Evolutionary conservation across 176 grass and related monocot genomes (phyloP).

Genomic region (Panicum miliaceum): DNA sequence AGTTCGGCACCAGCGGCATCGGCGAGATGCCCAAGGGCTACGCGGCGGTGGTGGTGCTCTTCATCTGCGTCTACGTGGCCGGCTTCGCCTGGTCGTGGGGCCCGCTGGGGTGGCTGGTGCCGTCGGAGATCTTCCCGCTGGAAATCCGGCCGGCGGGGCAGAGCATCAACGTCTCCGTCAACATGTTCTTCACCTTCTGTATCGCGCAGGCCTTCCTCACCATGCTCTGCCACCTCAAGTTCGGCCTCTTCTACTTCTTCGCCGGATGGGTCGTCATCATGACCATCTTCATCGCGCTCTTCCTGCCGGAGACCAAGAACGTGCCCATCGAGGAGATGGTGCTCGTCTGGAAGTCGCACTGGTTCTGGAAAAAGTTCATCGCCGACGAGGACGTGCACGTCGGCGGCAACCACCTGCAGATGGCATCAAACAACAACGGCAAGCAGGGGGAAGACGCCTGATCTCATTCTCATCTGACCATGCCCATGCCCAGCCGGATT

Average conservation of each 20-base stretch:
- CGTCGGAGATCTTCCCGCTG: slow-evolving; percentile 96
- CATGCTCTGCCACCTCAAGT: slow-evolving; percentile 97
- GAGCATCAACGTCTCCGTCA: slow-evolving; percentile 95
- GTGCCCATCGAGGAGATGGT: slow-evolving; percentile 99
- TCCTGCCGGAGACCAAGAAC: slow-evolving; percentile 97
- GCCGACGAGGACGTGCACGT: slow-evolving; percentile 62
- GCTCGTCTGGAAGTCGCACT: slow-evolving; percentile 78
- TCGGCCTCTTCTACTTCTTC: slow-evolving; percentile 96
- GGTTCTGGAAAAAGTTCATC: slow-evolving; percentile 89
- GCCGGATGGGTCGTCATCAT: slow-evolving; percentile 86
- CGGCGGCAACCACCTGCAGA: slow-evolving; percentile 23
- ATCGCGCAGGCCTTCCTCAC: slow-evolving; percentile 86
- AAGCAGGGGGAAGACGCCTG: not conserved
- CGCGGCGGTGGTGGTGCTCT: slow-evolving; percentile 69
- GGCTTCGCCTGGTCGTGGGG: slow-evolving; percentile 99
- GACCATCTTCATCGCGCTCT: slow-evolving; percentile 83
- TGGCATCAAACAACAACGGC: not conserved
- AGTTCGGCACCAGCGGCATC: slow-evolving; percentile 55
- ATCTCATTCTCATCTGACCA: too few relatives aligned
- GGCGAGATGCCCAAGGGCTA: slow-evolving; percentile 59
- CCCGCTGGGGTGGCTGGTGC: slow-evolving; percentile 91
- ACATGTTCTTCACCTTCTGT: slow-evolving; percentile 98
- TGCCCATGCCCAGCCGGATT: too few relatives aligned
- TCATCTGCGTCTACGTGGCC: slow-evolving; percentile 93
- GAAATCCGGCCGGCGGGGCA: slow-evolving; percentile 96